A percentile compares a stretch with the other conserved stretches of the same genome.
Conservation (phyloP, 2,329 filamentous ascomycete species). For the Chaetomium sp. region DNA sequence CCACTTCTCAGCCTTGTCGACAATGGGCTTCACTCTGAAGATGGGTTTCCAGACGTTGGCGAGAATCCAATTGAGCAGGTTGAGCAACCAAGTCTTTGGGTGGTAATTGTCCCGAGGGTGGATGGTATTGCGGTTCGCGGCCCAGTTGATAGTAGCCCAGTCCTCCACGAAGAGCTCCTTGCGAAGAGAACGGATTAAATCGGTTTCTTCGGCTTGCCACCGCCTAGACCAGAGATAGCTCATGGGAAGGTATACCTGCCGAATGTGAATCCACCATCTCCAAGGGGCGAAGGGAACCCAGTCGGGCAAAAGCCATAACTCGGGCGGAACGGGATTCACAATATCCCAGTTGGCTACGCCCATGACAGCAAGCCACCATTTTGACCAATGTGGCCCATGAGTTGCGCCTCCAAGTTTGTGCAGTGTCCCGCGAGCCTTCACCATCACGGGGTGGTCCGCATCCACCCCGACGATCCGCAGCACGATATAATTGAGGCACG, state of each 20-base stretch:
- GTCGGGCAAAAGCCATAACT: conserved; percentile 87
- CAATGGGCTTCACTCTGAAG: conserved; percentile 59
- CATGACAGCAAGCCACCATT: conserved; percentile 85
- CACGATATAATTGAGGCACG: conserved; percentile 76
- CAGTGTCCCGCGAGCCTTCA: conserved; percentile 73
- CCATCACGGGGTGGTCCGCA: conserved; percentile 76
- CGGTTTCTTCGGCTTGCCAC: conserved; percentile 71
- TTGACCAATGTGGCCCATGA: conserved; percentile 88
- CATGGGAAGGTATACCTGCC: conserved; percentile 94
- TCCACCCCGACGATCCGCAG: conserved; percentile 77
- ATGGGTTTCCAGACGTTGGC: conserved; percentile 76
- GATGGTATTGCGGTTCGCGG: conserved; percentile 74
- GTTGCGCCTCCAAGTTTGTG: conserved; percentile 81
- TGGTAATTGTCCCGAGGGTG: conserved; percentile 80
- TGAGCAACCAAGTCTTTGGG: conserved; percentile 80
- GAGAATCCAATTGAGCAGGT: conserved; percentile 69
- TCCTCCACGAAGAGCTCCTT: conserved; percentile 78
- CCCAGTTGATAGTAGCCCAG: conserved; percentile 72
- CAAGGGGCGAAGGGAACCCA: conserved; percentile 87
- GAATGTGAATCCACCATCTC: conserved; percentile 98
- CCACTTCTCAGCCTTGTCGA: conserved; percentile 70
- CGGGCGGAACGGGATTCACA: conserved; percentile 89
- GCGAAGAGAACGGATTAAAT: conserved; percentile 64
- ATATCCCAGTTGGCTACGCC: conserved; percentile 84
- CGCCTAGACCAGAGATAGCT: conserved; percentile 79